These are phyloP conservation scores for Diatrype stigma DNA, from an alignment of 2,329 filamentous ascomycete species.

Conservation along the genomic window DNA sequence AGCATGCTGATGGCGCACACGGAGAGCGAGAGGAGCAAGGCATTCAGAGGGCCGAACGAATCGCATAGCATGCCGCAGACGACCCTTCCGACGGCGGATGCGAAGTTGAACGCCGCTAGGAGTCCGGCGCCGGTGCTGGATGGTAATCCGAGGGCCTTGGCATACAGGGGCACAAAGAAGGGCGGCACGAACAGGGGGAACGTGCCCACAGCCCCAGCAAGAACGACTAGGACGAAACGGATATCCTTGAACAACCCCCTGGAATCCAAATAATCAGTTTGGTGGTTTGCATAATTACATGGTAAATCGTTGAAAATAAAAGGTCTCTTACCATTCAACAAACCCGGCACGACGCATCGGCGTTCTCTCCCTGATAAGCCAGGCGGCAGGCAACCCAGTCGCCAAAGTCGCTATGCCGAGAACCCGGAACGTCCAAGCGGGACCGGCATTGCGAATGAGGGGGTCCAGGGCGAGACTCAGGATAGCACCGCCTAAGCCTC, in stretches of 20 bases:
- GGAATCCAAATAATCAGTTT: neutral
- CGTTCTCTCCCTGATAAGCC: constrained; percentile 45
- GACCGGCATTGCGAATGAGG: constrained; percentile 37
- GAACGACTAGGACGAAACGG: constrained; percentile 49
- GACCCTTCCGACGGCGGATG: constrained; percentile 55
- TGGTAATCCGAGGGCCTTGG: constrained; percentile 48
- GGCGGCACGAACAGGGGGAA: constrained; percentile 57
- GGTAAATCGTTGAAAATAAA: too few species aligned
- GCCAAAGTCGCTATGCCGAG: constrained; percentile 47
- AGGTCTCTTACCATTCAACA: constrained; percentile 43
- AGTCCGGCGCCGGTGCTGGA: constrained; percentile 51
- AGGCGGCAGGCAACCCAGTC: constrained; percentile 53
- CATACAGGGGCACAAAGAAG: constrained; percentile 53
- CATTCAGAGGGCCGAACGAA: constrained; percentile 50
- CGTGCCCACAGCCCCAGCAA: constrained; percentile 50
- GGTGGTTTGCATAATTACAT: too few species aligned
- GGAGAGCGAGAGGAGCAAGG: constrained; percentile 45
- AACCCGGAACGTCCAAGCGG: constrained; percentile 49
- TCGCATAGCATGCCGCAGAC: constrained; percentile 51
- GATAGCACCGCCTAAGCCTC: constrained; percentile 45
- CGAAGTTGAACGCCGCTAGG: constrained; percentile 58
- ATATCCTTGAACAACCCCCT: constrained; percentile 28
- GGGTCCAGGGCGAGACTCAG: constrained; percentile 38
- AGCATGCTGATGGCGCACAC: constrained; percentile 56
- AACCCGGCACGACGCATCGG: constrained; percentile 34